Conservation (phyloP, 306 rosid species). For the Quercus gilva region DNA sequence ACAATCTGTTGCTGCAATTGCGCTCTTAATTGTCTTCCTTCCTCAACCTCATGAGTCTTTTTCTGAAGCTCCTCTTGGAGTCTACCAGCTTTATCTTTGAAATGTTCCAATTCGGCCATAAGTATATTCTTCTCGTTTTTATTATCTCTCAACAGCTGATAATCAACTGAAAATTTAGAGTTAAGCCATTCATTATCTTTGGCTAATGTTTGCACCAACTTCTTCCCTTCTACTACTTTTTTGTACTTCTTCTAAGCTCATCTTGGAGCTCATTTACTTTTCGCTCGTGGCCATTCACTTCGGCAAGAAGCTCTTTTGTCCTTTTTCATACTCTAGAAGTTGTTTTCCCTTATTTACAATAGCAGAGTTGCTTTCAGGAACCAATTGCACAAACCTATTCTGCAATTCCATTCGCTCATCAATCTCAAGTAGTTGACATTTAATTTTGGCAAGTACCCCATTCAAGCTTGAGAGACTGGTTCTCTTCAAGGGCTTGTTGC, state of each 20-base stretch:
- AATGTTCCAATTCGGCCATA: constrained; percentile 19
- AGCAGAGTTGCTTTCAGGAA: constrained; percentile 32
- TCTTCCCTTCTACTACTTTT: constrained; percentile 19
- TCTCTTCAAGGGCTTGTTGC: constrained; percentile 38
- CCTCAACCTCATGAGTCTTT: constrained; percentile 41
- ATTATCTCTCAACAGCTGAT: constrained; percentile 19
- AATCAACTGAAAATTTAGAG: constrained; percentile 26
- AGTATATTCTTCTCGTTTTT: constrained; percentile 42
- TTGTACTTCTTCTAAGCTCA: constrained; percentile 32
- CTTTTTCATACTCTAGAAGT: constrained; percentile 16
- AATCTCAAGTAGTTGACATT: constrained; percentile 25
- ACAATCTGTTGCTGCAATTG: constrained; percentile 15
- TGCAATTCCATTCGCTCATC: constrained; percentile 27
- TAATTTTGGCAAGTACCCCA: constrained; percentile 28
- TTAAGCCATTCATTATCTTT: constrained; percentile 21
- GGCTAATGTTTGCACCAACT: constrained; percentile 25
- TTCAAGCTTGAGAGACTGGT: constrained; percentile 28
- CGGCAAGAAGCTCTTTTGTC: background rate
- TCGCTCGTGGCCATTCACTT: no score
- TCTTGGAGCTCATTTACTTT: constrained; percentile 8
- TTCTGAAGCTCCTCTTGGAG: constrained; percentile 24
- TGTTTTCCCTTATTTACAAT: constrained; percentile 14
- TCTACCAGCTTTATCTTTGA: constrained; percentile 34
- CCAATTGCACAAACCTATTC: no score
- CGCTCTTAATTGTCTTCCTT: constrained; percentile 19